Evolutionary conservation across 176 grass and related monocot genomes (phyloP), one percentile per base, ranked within the genome.

Genomic region (Urochloa ruziziensis): DNA sequence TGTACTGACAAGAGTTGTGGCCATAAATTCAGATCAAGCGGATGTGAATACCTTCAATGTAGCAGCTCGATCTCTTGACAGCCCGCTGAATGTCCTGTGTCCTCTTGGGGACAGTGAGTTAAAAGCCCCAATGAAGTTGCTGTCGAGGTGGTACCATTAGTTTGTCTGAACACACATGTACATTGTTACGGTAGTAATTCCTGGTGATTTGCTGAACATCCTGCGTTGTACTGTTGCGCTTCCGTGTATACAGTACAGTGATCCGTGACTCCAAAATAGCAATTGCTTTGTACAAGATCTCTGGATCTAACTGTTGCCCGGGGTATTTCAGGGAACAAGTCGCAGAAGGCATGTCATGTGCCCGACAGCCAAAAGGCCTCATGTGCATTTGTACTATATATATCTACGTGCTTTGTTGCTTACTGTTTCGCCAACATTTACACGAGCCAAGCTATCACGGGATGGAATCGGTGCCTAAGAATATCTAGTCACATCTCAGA

Each of bases 331-430:
- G 8, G 63, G 79, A 77, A 77, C 44, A 78, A 5, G 24, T 7
- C 51, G 63, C 53, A 16, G 23, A 52, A 42, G 40, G 51, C 76
- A 85, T 70, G 87, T 53, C 82, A 89, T 75, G 87, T 70, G 70
- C 70, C 43, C 34, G 25, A 60, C 76, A 85, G 64, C 51, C 62
- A 24, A 80, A 89, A 80, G 57, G 56, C 30, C n/a, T 28, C 58
- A 74, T 62, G 67, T 74, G 74, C 69, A 27, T 72, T 73, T 54
- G 75, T 75, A 40, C 75, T 63, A 16, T 56, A 16, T 56, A 83
- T 65, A 5, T n/a, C 7, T 78, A 46, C 40, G 11, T 66, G 42
- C 74, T 79, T 70, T 56, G 51, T 64, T 84, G 59, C 75, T 73
- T 37, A 80, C 67, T 73, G 29, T 73, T 32, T 37, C 19, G 16